These are phyloP conservation scores for Candida pseudoviswanathii DNA, from an alignment of 1,139 yeast genomes.

Conservation along the genomic window DNA sequence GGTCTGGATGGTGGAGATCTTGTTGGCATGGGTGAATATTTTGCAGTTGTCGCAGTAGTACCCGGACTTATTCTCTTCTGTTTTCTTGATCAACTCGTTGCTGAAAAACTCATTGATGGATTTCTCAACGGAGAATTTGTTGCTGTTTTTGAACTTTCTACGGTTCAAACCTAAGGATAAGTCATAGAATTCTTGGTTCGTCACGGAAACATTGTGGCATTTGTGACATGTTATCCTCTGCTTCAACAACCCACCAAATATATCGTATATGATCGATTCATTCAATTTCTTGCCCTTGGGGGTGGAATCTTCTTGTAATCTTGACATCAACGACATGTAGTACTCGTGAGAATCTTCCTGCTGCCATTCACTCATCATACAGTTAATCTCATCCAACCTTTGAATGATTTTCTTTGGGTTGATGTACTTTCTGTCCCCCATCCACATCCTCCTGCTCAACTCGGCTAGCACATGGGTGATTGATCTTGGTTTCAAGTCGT, in stretches of 20 bases:
- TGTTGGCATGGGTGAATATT: constrained; percentile 72
- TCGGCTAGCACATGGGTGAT: constrained; percentile 77
- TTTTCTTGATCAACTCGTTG: constrained; percentile 72
- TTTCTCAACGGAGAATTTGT: constrained; percentile 62
- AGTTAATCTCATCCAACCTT: constrained; percentile 81
- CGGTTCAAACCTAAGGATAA: constrained; percentile 72
- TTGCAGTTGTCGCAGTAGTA: constrained; percentile 90
- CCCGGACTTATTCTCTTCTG: constrained; percentile 61
- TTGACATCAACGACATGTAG: constrained; percentile 84
- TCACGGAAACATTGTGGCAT: constrained; percentile 81
- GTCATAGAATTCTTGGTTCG: constrained; percentile 94
- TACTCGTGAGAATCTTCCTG: constrained; percentile 98
- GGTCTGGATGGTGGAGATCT: constrained; percentile 69
- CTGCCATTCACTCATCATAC: constrained; percentile 97
- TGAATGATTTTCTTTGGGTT: constrained; percentile 76
- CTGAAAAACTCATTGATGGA: constrained; percentile 81
- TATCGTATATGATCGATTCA: constrained; percentile 82
- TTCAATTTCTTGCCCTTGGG: constrained; percentile 85
- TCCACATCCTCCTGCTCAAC: constrained; percentile 70
- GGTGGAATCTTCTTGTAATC: constrained; percentile 89
- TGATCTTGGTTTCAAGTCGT: constrained; percentile 50
- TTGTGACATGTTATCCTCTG: constrained; percentile 82
- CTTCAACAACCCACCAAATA: constrained; percentile 86
- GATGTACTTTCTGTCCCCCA: constrained; percentile 38
- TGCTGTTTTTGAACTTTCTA: constrained; percentile 23